A percentile compares a stretch with the other conserved stretches of the same genome.
These are phyloP conservation scores for Aureobasidium melanogenum DNA, from an alignment of 2,329 filamentous ascomycete genomes.

Conservation along the genomic window DNA sequence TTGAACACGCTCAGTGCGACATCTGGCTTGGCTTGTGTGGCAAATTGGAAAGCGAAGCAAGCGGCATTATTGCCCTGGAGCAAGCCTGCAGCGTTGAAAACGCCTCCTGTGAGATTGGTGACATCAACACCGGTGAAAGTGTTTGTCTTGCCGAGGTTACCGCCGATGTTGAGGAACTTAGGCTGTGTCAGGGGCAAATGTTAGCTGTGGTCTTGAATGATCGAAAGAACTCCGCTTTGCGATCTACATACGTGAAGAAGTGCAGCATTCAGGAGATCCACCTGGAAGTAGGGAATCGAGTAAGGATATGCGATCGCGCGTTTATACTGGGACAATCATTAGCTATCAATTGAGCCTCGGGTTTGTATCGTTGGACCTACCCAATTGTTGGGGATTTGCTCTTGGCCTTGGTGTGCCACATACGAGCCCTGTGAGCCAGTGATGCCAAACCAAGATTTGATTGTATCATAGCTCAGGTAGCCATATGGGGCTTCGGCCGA, in stretches of 20 bases:
- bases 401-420: conserved; percentile 21
- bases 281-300: conserved; percentile 23
- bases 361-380: neutral
- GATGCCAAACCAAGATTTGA: conserved; percentile 33
- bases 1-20: conserved; percentile 27
- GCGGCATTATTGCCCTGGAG: conserved; percentile 40
- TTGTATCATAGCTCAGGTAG: conserved; percentile 25
- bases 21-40: conserved; percentile 34
- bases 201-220: conserved; percentile 11
- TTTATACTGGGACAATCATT: conserved; percentile 16
- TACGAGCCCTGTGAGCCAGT: conserved; percentile 16
- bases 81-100: conserved; percentile 35
- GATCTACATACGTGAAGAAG: neutral
- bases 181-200: conserved; percentile 17
- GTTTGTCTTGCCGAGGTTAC: conserved; percentile 27
- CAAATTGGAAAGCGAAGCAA: conserved; percentile 35
- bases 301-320: conserved; percentile 24
- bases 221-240: neutral
- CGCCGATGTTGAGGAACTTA: conserved; percentile 26
- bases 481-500: conserved; percentile 30
- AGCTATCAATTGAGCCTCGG: neutral
- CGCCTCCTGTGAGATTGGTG: conserved; percentile 29
- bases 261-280: conserved; percentile 15
- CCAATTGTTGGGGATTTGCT: conserved; percentile 35
- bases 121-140: conserved; percentile 29